These are phyloP conservation scores for Mayamaea pseudoterrestris DNA, from an alignment of 108 stramenopile species.

Conservation along the genomic window DNA sequence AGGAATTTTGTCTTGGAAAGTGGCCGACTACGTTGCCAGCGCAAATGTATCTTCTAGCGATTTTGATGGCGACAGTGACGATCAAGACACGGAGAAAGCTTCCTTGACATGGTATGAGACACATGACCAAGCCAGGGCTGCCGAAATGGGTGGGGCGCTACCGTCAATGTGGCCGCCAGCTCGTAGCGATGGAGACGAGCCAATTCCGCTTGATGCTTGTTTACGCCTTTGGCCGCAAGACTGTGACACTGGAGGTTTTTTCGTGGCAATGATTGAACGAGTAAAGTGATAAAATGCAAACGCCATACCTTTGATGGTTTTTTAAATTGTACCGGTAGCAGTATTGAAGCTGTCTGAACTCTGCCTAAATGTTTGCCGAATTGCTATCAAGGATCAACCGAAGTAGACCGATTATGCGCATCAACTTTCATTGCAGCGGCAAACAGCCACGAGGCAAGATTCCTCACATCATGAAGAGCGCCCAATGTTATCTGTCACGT, in stretches of 20 bases:
- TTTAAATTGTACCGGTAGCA: background rate
- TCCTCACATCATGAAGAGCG: background rate
- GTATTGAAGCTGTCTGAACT: background rate
- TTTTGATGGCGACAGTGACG: conserved; percentile 4
- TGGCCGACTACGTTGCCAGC: conserved; percentile 38
- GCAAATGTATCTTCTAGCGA: conserved; percentile 15
- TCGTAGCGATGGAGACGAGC: background rate
- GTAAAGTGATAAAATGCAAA: background rate
- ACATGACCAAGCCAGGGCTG: conserved; percentile 23
- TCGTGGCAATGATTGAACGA: conserved; percentile 51
- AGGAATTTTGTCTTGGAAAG: conserved; percentile 49
- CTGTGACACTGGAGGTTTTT: conserved; percentile 94
- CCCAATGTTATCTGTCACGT: background rate
- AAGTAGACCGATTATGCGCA: background rate
- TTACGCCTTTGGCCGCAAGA: conserved; percentile 90
- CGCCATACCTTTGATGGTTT: background rate
- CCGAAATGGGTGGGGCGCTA: conserved; percentile 16
- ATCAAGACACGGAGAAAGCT: conserved; percentile 11
- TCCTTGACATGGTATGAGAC: conserved; percentile 31
- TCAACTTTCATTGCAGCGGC: background rate
- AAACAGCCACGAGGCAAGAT: background rate
- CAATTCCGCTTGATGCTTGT: conserved; percentile 46
- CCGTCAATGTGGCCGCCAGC: conserved; percentile 47
- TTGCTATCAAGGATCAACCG: background rate
- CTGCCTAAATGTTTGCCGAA: background rate